Conservation (phyloP, 768 basidiomycete species). For the Glaciozyma antarctica region DNA sequence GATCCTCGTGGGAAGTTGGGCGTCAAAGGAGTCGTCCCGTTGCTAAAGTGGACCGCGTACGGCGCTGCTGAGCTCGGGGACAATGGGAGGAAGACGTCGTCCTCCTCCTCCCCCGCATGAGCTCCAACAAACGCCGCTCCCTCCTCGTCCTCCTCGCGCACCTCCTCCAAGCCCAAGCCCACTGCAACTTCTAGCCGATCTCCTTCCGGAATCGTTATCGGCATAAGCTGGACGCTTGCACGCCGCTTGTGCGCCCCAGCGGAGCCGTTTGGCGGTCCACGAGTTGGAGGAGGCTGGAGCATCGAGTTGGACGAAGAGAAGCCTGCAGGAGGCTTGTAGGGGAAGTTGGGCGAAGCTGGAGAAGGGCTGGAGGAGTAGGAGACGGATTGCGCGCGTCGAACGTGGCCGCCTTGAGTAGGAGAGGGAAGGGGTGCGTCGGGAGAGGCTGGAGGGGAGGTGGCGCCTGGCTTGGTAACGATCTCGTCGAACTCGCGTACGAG, state of each 20-base stretch:
- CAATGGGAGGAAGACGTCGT: slow-evolving; percentile 1
- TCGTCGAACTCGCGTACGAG: slow-evolving; percentile 21
- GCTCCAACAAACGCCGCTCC: neutral
- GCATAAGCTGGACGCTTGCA: no score
- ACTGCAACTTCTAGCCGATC: neutral
- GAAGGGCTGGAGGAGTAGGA: neutral
- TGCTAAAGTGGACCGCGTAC: neutral
- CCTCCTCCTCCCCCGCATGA: neutral
- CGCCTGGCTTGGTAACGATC: neutral
- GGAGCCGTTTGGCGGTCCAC: neutral
- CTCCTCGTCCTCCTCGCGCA: neutral
- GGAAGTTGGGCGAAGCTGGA: neutral
- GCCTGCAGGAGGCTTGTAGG: neutral
- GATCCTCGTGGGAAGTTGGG: neutral
- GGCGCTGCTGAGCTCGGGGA: neutral
- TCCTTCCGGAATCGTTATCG: neutral
- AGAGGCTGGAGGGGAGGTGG: neutral
- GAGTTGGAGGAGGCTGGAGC: neutral
- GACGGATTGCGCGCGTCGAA: neutral
- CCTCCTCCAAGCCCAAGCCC: neutral
- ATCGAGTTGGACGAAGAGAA: neutral
- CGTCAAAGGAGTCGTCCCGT: neutral
- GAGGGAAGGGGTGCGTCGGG: neutral
- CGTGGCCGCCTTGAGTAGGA: neutral
- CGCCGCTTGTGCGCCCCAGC: no score